Evolutionary conservation across 768 basidiomycete genomes (phyloP), one percentile per base, ranked within the genome.

Genomic region (Serendipita sp.): DNA sequence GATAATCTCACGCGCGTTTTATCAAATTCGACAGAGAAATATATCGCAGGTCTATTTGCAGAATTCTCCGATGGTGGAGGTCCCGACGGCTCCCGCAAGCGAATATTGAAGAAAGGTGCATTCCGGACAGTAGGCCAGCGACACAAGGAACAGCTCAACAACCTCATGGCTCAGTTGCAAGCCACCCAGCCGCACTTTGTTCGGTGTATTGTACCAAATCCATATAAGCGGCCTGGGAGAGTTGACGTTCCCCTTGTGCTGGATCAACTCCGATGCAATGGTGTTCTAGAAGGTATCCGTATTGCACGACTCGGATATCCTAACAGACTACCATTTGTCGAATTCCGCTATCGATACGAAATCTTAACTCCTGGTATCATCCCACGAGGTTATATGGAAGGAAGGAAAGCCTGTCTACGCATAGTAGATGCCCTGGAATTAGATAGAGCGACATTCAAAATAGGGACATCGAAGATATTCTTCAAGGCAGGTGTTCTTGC

Each of bases 401-500:
- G 95, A 8, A 85, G 94, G 4, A 92, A 94, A 72, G 93, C 96
- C 1, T 95, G 89, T 69, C 78, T 88, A 41, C 82, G 89, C 3
- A 97, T 99, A 84, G 87, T 96, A 38, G 85, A 85, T 65, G 83
- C 89, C 3, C 78, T 98, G 47, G 89, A 94, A 54, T 82, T 99
- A 41, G 93, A 96, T 72, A 84, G 87, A 56, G 77, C 82, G 2
- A 79, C 85, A 18, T 96, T 85, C 80, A 89, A 86, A 70, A 89
- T 98, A 64, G 96, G 96, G 3, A 91, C 90, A 0, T 95, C 92
- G 44, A 99, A 99, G 76, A 89, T 97, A 66, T 99, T 98, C 78
- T 98, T 99, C 83, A 98, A 98, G 72, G 94, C 96, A 1, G 94
- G 95, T 2, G 91, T 96, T 2, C 80, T 99, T 15, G 96, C 96